A percentile compares a stretch with the other conserved stretches of the same genome.
These are phyloP conservation scores for Eimeria falciformis DNA, from an alignment of 169 alveolate species.

Conservation along the genomic window DNA sequence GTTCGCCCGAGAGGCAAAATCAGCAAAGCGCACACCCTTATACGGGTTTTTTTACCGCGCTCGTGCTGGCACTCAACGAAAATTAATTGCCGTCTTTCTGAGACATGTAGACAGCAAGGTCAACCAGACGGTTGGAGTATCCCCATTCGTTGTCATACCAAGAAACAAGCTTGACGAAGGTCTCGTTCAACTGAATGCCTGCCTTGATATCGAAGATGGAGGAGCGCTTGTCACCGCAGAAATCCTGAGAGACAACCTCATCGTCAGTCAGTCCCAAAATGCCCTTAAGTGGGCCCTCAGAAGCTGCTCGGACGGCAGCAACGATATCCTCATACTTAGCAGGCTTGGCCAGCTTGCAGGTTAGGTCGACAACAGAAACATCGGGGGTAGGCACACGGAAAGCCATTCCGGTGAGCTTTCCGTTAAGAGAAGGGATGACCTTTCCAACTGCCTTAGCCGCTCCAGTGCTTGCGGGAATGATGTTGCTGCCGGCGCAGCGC, in stretches of 20 bases:
- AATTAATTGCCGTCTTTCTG: constrained; percentile 71
- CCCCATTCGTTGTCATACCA: constrained; percentile 99
- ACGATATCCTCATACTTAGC: constrained; percentile 97
- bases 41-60: too few relatives aligned
- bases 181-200: constrained; percentile 97
- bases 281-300: constrained; percentile 93
- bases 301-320: constrained; percentile 94
- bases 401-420: constrained; percentile 99
- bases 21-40: not conserved
- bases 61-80: not conserved
- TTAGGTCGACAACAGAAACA: constrained; percentile 99
- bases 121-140: constrained; percentile 97
- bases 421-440: constrained; percentile 98
- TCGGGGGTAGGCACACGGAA: constrained; percentile 99
- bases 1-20: not conserved
- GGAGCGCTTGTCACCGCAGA: constrained; percentile 95
- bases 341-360: constrained; percentile 96
- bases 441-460: constrained; percentile 99
- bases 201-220: constrained; percentile 98
- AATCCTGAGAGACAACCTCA: constrained; percentile 98
- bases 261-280: constrained; percentile 97
- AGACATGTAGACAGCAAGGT: constrained; percentile 89
- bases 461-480: constrained; percentile 99
- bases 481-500: constrained; percentile 97
- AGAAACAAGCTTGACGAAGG: constrained; percentile 97